Conservation (phyloP, 1,139 yeast species). For the Blastobotrys persicus region DNA sequence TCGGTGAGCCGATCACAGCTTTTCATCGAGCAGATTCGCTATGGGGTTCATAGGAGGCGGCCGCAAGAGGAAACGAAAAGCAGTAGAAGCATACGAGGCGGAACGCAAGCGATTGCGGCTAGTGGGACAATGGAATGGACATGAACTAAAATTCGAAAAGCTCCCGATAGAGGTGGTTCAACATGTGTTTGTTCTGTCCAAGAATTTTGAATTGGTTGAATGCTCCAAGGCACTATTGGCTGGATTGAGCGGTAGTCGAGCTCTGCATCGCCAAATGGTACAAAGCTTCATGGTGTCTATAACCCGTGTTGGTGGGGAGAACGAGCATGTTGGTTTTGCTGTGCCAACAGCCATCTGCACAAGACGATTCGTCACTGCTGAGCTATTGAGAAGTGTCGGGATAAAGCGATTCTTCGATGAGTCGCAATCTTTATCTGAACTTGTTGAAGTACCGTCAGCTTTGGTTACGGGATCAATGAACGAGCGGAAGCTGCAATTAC, state of each 20-base stretch:
- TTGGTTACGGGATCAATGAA: conserved; percentile 7
- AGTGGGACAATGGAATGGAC: not conserved
- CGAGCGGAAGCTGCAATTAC: conserved; percentile 12
- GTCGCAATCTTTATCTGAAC: not conserved
- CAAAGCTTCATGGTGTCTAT: too few relatives aligned
- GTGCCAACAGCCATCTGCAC: conserved; percentile 14
- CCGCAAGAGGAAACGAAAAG: not conserved
- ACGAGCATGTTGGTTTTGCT: not conserved
- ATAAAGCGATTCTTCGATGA: conserved; percentile 11
- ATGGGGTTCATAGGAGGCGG: conserved; percentile 14
- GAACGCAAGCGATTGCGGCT: not conserved
- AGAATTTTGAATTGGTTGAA: conserved; percentile 16
- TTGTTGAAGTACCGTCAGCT: conserved; percentile 6
- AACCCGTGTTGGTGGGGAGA: not conserved
- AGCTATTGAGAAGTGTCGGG: conserved; percentile 13
- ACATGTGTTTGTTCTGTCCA: conserved; percentile 19
- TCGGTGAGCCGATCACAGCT: too few relatives aligned
- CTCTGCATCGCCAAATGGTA: conserved; percentile 9
- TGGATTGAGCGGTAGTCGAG: conserved; percentile 16
- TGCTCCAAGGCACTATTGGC: conserved; percentile 14
- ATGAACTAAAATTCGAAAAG: conserved; percentile 15
- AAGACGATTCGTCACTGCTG: conserved; percentile 18
- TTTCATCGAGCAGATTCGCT: too few relatives aligned
- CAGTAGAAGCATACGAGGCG: not conserved
- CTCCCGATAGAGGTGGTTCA: conserved; percentile 24